phyloP scores from a whole-genome alignment of 2,329 filamentous ascomycete genomes.

The Colletotrichum cuscutae region DNA sequence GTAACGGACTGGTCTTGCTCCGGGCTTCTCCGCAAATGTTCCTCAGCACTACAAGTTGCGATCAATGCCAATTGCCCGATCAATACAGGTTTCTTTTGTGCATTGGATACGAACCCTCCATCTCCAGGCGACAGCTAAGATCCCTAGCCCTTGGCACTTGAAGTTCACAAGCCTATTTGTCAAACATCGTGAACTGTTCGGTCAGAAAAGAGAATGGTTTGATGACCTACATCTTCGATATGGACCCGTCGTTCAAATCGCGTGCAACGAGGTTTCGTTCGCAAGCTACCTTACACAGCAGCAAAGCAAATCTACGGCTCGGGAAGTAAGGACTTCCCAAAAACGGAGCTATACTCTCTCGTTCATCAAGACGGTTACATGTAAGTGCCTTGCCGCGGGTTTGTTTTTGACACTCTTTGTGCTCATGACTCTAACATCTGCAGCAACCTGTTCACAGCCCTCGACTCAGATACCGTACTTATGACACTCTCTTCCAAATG shows the following conservation, averaged over 20 bases:
- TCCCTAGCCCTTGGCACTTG: background rate
- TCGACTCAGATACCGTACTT: background rate
- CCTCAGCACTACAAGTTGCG: too few species aligned
- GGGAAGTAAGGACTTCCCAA: background rate
- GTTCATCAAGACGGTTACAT: background rate
- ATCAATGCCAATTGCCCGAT: too few species aligned
- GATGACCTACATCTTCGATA: background rate
- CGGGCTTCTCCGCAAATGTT: too few species aligned
- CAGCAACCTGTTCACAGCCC: background rate
- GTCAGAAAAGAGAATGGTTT: background rate
- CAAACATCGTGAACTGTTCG: background rate
- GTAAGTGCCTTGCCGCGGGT: background rate
- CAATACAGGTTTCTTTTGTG: too few species aligned
- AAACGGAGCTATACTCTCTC: background rate
- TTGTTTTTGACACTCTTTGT: background rate
- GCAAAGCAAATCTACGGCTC: slow-evolving; percentile 3
- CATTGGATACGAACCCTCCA: too few species aligned
- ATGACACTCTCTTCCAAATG: background rate
- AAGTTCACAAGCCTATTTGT: background rate
- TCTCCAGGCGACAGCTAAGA: background rate
- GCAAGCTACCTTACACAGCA: background rate
- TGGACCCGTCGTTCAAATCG: background rate
- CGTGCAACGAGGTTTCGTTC: background rate
- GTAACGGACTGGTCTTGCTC: too few species aligned
- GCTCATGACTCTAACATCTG: background rate